Evolutionary conservation across 2,329 filamentous ascomycete genomes (phyloP).

Genomic region (Penicillium sp.): DNA sequence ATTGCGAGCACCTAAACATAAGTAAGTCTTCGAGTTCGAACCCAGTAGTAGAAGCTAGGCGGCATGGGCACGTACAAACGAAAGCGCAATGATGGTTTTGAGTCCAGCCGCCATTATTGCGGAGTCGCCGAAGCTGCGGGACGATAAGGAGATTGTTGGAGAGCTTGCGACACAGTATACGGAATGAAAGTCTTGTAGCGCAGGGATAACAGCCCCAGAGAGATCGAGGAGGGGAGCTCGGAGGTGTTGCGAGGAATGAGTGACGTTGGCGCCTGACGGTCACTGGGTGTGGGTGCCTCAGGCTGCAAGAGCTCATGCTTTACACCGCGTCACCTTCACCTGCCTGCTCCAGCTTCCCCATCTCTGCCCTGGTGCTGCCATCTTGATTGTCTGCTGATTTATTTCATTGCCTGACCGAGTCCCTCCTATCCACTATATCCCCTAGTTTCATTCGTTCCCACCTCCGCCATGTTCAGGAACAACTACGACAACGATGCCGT

Average conservation of each 20-base stretch:
- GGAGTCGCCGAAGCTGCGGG: conserved; percentile 23
- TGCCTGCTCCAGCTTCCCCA: conserved; percentile 30
- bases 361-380: conserved; percentile 16
- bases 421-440: conserved; percentile 3
- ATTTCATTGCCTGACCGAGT: conserved; percentile 12
- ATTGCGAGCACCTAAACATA: conserved; percentile 74
- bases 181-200: conserved; percentile 3
- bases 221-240: conserved; percentile 10
- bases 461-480: conserved; percentile 87
- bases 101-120: conserved; percentile 70
- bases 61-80: conserved; percentile 64
- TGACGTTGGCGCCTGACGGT: conserved; percentile 32
- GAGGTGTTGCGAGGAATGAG: conserved; percentile 19
- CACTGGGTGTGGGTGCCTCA: conserved; percentile 25
- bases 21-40: conserved; percentile 4
- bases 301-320: conserved; percentile 27
- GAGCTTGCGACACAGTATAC: conserved; percentile 2
- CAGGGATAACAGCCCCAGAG: conserved; percentile 16
- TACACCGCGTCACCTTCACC: conserved; percentile 34
- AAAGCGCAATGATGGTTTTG: conserved; percentile 98
- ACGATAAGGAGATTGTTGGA: conserved; percentile 2
- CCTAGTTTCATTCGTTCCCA: conserved; percentile 8
- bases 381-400: conserved; percentile 14
- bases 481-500: conserved; percentile 99
- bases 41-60: not conserved